Evolutionary conservation across 805 yeast genomes (phyloP), one percentile per base, ranked within the genome.

Genomic region (Suhomyces faveliae): DNA sequence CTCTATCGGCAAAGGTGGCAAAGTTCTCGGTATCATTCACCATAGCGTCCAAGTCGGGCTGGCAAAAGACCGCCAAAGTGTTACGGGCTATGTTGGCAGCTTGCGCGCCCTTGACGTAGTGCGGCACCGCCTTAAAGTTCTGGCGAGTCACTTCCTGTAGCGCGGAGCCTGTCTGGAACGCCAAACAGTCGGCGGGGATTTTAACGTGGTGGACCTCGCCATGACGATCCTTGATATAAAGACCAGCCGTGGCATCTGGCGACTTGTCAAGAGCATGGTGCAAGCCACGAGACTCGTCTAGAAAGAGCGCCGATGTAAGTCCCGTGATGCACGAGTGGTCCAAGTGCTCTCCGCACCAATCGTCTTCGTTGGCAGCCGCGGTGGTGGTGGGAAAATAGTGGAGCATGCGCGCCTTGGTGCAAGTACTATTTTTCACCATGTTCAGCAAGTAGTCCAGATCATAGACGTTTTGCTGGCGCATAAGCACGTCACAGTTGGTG

Each of bases 261-360:
- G 64, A 60, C 10, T 38, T n/a, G 13, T 55, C 64, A 5, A 75
- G 53, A 7, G 52, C 62, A 46, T 50, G 45, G 29, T 50, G 46
- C 7, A 58, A 49, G 3, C 59, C 58, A n/a, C 51, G 45, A 1
- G 62, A 52, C 47, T 77, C 80, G 47, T 76, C 73, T 12, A 78
- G 51, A 50, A 70, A 79, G 54, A 78, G 58, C 10, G 84, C 84
- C 19, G 82, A 74, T 1, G 84, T 79, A 15, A 81, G 63, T 0
- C 81, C 85, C 0, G 86, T 81, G 19, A 81, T 61, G 56, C 85
- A 79, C 4, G 82, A 77, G 53, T 81, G 85, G 58, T 81, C 86
- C 37, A 73, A 53, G 56, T 81, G 86, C 53, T 79, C 83, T 0
- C 84, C 85, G 59, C 86, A 81, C 86, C 86, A 81, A 37, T 70